Conservation (phyloP, 441 rosid species). For the Dalechampia spathulata region DNA sequence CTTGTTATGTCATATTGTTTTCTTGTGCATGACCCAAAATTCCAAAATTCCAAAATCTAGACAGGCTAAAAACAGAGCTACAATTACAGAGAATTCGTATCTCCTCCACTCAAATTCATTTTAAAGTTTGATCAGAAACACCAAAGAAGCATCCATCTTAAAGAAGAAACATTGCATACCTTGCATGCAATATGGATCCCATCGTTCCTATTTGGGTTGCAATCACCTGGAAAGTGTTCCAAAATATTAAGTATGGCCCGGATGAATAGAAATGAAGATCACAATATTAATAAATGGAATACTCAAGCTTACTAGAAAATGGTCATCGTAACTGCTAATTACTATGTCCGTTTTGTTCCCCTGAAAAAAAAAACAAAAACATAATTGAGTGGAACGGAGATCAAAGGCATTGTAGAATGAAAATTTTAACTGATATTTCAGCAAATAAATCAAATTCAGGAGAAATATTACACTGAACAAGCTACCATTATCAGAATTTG, state of each 20-base stretch:
- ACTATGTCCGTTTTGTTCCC: conserved; percentile 73
- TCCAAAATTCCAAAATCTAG: neutral
- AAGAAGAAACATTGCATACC: conserved; percentile 33
- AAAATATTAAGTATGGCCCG: conserved; percentile 1
- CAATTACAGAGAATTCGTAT: neutral
- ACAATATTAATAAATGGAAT: neutral
- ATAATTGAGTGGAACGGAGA: neutral
- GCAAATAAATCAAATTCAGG: too few species aligned
- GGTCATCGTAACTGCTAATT: conserved; percentile 67
- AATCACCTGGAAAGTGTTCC: conserved; percentile 46
- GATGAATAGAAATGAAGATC: neutral
- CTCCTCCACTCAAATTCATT: neutral
- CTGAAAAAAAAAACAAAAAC: conserved; percentile 33
- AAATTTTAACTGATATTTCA: neutral
- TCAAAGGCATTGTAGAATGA: neutral
- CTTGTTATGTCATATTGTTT: neutral
- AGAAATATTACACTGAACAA: too few species aligned
- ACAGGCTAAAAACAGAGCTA: neutral
- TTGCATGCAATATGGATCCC: conserved; percentile 85
- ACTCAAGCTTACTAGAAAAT: conserved; percentile 56
- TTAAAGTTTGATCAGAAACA: neutral
- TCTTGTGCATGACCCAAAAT: neutral
- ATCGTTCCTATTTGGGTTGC: conserved; percentile 82
- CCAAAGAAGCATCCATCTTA: neutral
- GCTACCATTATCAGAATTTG: too few species aligned